Percentiles rank a stretch among this genome's conserved stretches.
phyloP scores from a whole-genome alignment of 2,329 filamentous ascomycete species.

The Pseudocercospora vitis region DNA sequence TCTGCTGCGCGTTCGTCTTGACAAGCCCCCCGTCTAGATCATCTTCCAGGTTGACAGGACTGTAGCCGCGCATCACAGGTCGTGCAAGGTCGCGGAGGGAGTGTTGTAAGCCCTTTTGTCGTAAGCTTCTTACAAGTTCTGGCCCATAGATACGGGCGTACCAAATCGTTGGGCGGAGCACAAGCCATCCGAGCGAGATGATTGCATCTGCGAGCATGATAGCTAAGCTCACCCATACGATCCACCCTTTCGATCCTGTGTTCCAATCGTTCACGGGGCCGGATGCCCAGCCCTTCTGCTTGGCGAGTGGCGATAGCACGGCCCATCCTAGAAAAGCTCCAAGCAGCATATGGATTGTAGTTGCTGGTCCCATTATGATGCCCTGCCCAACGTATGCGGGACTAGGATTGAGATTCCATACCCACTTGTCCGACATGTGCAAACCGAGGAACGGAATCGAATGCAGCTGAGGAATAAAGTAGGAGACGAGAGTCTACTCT shows the following conservation, averaged over 20 bases:
- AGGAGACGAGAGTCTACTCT: conserved; percentile 73
- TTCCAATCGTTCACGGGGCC: conserved; percentile 87
- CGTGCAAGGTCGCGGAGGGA: conserved; percentile 37
- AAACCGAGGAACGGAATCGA: conserved; percentile 84
- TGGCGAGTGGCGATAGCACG: conserved; percentile 83
- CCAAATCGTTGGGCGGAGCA: conserved; percentile 61
- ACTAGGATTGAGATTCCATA: conserved; percentile 95
- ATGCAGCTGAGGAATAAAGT: conserved; percentile 82
- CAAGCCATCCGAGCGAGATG: conserved; percentile 79
- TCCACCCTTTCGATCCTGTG: conserved; percentile 93
- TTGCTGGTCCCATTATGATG: conserved; percentile 96
- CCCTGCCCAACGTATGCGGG: conserved; percentile 97
- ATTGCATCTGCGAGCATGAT: conserved; percentile 97
- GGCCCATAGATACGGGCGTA: conserved; percentile 46
- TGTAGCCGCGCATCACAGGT: conserved; percentile 42
- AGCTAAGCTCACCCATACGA: conserved; percentile 91
- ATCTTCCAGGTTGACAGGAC: conserved; percentile 35
- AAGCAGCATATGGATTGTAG: conserved; percentile 91
- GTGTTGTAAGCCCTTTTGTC: conserved; percentile 36
- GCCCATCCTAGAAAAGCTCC: conserved; percentile 90
- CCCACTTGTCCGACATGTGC: conserved; percentile 73
- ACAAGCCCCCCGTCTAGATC: conserved; percentile 17
- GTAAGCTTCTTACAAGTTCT: conserved; percentile 31
- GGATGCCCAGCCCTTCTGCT: conserved; percentile 82
- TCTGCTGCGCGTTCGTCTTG: conserved; percentile 6